These are phyloP conservation scores for Paecilomyces formosus DNA, from an alignment of 2,329 filamentous ascomycete species.

Conservation along the genomic window DNA sequence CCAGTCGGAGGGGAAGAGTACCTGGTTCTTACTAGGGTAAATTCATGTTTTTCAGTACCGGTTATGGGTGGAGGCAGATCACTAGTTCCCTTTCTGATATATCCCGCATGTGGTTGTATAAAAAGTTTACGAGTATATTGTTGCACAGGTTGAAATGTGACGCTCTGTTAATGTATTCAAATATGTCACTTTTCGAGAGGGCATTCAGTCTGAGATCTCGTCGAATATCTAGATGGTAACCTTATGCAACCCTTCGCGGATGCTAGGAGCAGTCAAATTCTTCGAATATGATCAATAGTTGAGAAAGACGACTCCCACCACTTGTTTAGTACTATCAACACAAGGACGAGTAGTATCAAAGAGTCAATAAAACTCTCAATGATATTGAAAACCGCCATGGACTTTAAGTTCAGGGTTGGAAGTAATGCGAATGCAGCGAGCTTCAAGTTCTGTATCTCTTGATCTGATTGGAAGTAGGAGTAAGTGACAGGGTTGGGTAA, in stretches of 20 bases:
- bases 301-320: no score
- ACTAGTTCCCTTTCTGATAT: neutral
- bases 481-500: neutral
- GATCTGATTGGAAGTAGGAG: neutral
- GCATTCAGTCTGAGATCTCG: no score
- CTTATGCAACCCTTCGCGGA: no score
- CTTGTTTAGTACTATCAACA: no score
- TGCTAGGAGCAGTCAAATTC: no score
- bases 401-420: neutral
- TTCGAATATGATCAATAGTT: no score
- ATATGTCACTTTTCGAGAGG: neutral
- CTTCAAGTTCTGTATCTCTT: neutral
- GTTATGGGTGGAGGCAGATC: neutral
- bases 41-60: neutral
- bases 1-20: slow-evolving; percentile 35
- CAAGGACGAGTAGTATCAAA: neutral
- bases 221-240: no score
- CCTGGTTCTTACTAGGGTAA: slow-evolving; percentile 5
- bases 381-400: no score
- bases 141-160: neutral
- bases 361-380: no score
- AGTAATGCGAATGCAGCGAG: neutral
- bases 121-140: neutral
- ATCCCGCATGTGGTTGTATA: neutral
- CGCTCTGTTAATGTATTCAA: no score